phyloP scores from a whole-genome alignment of 2,329 filamentous ascomycete species.

The Aspergillus ibericus region DNA sequence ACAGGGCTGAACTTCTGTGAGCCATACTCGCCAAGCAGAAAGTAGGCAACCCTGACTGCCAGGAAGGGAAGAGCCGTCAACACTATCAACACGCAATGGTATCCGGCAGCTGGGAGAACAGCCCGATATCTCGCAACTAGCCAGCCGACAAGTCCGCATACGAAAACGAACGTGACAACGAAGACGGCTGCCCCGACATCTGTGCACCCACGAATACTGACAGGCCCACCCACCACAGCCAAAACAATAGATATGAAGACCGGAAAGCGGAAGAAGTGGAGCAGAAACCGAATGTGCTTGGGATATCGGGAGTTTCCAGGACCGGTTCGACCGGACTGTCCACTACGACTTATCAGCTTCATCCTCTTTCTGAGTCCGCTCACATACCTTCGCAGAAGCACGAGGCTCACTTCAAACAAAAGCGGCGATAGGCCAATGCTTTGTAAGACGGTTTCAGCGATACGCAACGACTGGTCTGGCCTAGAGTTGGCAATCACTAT shows the following conservation, averaged over 20 bases:
- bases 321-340: constrained; percentile 27
- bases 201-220: constrained; percentile 17
- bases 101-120: constrained; percentile 18
- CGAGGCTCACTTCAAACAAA: constrained; percentile 30
- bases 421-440: constrained; percentile 31
- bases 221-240: constrained; percentile 22
- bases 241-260: constrained; percentile 25
- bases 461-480: constrained; percentile 20
- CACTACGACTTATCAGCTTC: constrained; percentile 17
- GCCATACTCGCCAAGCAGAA: constrained; percentile 23
- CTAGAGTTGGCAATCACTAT: constrained; percentile 22
- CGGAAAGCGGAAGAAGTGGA: constrained; percentile 29
- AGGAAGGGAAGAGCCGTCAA: constrained; percentile 23
- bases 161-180: constrained; percentile 23
- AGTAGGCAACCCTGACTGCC: constrained; percentile 23
- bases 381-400: constrained; percentile 27
- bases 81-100: constrained; percentile 20
- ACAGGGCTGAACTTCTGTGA: constrained; percentile 18
- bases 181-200: constrained; percentile 23
- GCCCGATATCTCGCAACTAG: constrained; percentile 19
- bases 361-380: not conserved
- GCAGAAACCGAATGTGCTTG: constrained; percentile 19
- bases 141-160: constrained; percentile 23
- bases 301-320: constrained; percentile 27
- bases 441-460: constrained; percentile 24